Conservation (phyloP, 2,329 filamentous ascomycete species). For the Tympanopsis confertula region DNA sequence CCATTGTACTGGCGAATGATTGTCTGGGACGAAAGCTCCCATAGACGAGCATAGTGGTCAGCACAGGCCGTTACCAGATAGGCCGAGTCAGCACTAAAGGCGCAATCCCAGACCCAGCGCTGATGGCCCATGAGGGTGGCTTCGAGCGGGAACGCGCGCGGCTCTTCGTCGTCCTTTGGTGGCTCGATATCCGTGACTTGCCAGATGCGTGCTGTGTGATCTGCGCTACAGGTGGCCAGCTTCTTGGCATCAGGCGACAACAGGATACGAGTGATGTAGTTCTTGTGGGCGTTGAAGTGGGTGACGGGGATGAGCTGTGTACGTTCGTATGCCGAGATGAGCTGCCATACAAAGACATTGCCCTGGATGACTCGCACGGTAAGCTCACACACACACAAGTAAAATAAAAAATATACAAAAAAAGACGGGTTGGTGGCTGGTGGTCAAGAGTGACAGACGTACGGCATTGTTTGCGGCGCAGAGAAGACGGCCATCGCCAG, state of each 20-base stretch:
- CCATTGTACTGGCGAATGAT: constrained; percentile 94
- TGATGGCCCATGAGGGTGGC: constrained; percentile 83
- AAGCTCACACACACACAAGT: not conserved
- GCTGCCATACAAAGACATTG: constrained; percentile 66
- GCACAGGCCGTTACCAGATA: constrained; percentile 89
- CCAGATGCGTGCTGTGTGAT: constrained; percentile 90
- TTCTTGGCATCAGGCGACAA: constrained; percentile 66
- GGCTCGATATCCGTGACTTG: constrained; percentile 60
- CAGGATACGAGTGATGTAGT: constrained; percentile 64
- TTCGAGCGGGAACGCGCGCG: constrained; percentile 65
- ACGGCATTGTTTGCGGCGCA: constrained; percentile 88
- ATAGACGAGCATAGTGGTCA: constrained; percentile 83
- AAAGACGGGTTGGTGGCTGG: too few relatives aligned
- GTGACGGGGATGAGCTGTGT: constrained; percentile 62
- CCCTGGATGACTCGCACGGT: constrained; percentile 41
- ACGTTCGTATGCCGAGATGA: constrained; percentile 33
- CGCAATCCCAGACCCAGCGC: constrained; percentile 95
- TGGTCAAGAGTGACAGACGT: constrained; percentile 14
- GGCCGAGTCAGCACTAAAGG: constrained; percentile 84
- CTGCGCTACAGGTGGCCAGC: constrained; percentile 62
- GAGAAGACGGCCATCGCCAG: constrained; percentile 81
- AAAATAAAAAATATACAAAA: not conserved
- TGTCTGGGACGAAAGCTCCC: constrained; percentile 76
- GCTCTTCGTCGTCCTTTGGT: constrained; percentile 19
- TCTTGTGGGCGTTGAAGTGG: constrained; percentile 60